phyloP scores from a whole-genome alignment of 2,329 filamentous ascomycete genomes.

The Fusarium multiceps region DNA sequence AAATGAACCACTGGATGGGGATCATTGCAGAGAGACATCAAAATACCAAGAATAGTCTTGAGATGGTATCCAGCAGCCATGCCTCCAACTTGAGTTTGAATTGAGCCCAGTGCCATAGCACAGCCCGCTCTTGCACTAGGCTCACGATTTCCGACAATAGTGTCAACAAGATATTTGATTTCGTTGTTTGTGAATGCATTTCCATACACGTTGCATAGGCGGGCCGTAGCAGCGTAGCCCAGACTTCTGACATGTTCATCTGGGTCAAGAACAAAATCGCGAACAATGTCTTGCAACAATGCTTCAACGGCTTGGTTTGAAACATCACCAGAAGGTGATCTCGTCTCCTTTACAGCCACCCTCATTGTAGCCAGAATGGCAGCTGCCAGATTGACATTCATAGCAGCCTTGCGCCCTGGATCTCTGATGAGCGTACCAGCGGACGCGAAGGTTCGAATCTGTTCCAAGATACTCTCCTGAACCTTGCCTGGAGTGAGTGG shows the following conservation, averaged over 20 bases:
- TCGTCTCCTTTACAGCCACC: slow-evolving; percentile 84
- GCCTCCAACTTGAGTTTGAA: slow-evolving; percentile 94
- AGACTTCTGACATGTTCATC: slow-evolving; percentile 89
- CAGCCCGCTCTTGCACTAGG: slow-evolving; percentile 93
- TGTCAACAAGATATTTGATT: slow-evolving; percentile 92
- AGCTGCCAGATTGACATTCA: slow-evolving; percentile 88
- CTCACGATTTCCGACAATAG: slow-evolving; percentile 92
- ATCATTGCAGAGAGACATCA: slow-evolving; percentile 98
- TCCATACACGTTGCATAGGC: slow-evolving; percentile 85
- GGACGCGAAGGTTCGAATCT: slow-evolving; percentile 89
- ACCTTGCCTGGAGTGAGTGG: slow-evolving; percentile 90
- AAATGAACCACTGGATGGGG: slow-evolving; percentile 95
- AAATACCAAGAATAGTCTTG: slow-evolving; percentile 95
- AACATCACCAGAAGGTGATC: slow-evolving; percentile 77
- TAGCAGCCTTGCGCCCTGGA: slow-evolving; percentile 86
- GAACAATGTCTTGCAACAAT: slow-evolving; percentile 79
- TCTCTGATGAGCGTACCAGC: slow-evolving; percentile 84
- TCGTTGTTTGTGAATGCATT: slow-evolving; percentile 90
- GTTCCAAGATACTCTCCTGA: slow-evolving; percentile 95
- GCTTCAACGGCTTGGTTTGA: slow-evolving; percentile 82
- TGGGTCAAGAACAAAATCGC: slow-evolving; percentile 80
- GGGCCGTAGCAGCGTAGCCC: slow-evolving; percentile 85
- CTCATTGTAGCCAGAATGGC: slow-evolving; percentile 84
- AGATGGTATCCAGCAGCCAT: slow-evolving; percentile 98
- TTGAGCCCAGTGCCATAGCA: slow-evolving; percentile 90